These are phyloP conservation scores for Cryptococcus floricola DNA, from an alignment of 1,284 basidiomycete genomes.

Conservation along the genomic window DNA sequence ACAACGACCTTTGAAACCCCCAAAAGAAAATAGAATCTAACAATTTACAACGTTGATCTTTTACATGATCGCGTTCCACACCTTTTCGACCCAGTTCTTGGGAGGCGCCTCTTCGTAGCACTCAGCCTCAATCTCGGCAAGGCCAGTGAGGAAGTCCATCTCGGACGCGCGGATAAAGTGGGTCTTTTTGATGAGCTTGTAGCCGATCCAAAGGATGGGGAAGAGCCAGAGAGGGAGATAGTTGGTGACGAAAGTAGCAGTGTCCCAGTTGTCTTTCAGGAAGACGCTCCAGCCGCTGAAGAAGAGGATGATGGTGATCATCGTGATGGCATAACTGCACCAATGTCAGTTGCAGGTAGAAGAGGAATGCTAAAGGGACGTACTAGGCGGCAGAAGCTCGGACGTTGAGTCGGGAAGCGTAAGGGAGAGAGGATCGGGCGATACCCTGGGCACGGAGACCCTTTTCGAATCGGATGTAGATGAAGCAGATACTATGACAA, in stretches of 20 bases:
- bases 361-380: too few species aligned
- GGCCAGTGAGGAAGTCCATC: constrained; percentile 33
- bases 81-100: constrained; percentile 20
- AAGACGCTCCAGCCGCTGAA: constrained; percentile 57
- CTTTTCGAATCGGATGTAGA: constrained; percentile 72
- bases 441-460: constrained; percentile 70
- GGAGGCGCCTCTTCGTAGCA: constrained; percentile 28
- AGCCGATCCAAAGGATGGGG: constrained; percentile 64
- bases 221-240: constrained; percentile 66
- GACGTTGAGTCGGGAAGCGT: constrained; percentile 35
- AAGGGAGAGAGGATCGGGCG: constrained; percentile 61
- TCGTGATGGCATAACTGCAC: constrained; percentile 34
- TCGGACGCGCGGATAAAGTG: constrained; percentile 22
- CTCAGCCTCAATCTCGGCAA: constrained; percentile 39
- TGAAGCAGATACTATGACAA: constrained; percentile 57
- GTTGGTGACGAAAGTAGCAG: constrained; percentile 32
- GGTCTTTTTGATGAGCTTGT: constrained; percentile 34
- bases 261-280: constrained; percentile 47
- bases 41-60: not conserved
- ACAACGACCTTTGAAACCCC: not conserved
- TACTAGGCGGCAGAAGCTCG: constrained; percentile 39
- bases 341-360: too few species aligned
- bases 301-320: constrained; percentile 39
- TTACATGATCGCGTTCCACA: constrained; percentile 31
- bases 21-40: not conserved